These are phyloP conservation scores for Bipolaris bicolor DNA, from an alignment of 2,329 filamentous ascomycete genomes.

Conservation along the genomic window DNA sequence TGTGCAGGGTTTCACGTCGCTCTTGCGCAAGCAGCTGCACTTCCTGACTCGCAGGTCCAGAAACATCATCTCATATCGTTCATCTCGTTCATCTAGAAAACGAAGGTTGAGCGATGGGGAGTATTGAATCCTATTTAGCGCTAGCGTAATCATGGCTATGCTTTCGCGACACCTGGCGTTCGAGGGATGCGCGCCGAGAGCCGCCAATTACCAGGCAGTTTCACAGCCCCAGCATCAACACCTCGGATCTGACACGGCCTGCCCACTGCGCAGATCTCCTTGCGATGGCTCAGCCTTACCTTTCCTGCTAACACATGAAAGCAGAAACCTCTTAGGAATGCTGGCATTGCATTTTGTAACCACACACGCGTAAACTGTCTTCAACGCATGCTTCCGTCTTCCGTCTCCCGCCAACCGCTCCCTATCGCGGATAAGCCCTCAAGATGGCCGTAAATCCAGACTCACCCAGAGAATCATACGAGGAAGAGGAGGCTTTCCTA, in stretches of 20 bases:
- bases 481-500: conserved; percentile 28
- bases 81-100: too few species aligned
- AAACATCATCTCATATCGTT: too few species aligned
- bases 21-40: too few species aligned
- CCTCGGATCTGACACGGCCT: neutral
- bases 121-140: neutral
- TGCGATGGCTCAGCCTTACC: neutral
- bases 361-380: neutral
- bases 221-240: neutral
- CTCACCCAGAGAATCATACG: conserved; percentile 19
- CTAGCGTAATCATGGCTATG: neutral
- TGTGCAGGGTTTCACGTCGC: too few species aligned
- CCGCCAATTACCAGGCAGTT: neutral
- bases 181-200: neutral
- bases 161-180: neutral
- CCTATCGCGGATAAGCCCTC: neutral
- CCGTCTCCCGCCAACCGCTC: neutral
- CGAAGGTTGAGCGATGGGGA: too few species aligned
- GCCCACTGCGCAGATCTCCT: neutral
- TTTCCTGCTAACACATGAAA: neutral
- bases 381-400: neutral
- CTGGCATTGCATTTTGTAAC: neutral
- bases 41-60: too few species aligned
- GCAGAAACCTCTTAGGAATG: neutral
- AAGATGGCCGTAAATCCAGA: conserved; percentile 15